phyloP scores from a whole-genome alignment of 106 monocot genomes.

The Dioscorea dumetorum region DNA sequence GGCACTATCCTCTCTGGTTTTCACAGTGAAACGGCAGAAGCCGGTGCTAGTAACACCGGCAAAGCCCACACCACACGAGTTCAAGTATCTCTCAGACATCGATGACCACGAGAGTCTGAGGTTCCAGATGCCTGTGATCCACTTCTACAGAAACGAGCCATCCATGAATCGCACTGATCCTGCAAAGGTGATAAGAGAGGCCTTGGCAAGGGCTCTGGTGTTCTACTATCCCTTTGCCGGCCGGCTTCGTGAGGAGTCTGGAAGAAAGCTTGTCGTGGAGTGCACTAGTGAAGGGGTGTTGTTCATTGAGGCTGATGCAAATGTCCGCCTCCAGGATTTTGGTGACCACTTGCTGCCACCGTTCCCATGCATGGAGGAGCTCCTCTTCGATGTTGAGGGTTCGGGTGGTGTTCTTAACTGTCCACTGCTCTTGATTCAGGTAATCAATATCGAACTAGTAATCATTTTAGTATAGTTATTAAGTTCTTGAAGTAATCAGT shows the following conservation, averaged over 20 bases:
- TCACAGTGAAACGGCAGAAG: too few relatives aligned
- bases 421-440: too few relatives aligned
- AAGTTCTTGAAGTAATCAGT: too few relatives aligned
- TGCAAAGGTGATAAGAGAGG: not conserved
- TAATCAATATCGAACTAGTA: too few relatives aligned
- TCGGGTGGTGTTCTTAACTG: too few relatives aligned
- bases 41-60: too few relatives aligned
- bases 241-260: too few relatives aligned
- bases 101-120: constrained; percentile 25
- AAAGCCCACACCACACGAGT: constrained; percentile 17
- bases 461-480: too few relatives aligned
- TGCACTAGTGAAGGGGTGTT: constrained; percentile 23
- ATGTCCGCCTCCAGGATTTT: constrained; percentile 14
- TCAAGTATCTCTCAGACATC: constrained; percentile 30
- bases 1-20: not conserved
- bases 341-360: constrained; percentile 7
- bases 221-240: constrained; percentile 19
- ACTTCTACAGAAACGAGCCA: constrained; percentile 12
- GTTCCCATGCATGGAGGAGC: not conserved
- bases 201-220: constrained; percentile 6
- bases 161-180: not conserved
- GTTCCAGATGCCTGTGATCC: constrained; percentile 10
- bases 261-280: constrained; percentile 10
- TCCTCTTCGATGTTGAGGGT: too few relatives aligned
- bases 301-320: constrained; percentile 31